phyloP scores from a whole-genome alignment of 305 asterid genomes.

The Plantago lanceolata region DNA sequence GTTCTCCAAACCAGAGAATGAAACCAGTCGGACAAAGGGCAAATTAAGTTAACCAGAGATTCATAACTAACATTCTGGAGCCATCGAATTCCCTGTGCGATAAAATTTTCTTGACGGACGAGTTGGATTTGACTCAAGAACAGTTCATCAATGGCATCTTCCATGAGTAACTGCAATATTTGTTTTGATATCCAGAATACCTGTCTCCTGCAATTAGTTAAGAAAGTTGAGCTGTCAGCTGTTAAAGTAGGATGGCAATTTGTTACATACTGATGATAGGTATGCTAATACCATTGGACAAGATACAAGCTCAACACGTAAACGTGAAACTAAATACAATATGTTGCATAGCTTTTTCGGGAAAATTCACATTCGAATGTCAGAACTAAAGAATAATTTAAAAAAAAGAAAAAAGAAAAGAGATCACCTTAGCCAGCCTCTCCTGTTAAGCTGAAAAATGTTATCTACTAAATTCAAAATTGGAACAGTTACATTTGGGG shows the following conservation, averaged over 20 bases:
- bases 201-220: conserved; percentile 58
- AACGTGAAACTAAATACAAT: background rate
- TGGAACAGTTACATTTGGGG: conserved; percentile 76
- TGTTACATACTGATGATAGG: background rate
- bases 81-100: conserved; percentile 64
- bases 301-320: conserved; percentile 2
- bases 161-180: conserved; percentile 85
- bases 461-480: conserved; percentile 76
- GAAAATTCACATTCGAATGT: conserved; percentile 9
- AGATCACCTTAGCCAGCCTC: conserved; percentile 90
- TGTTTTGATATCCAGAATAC: conserved; percentile 94
- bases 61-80: conserved; percentile 66
- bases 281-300: background rate
- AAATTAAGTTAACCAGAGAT: conserved; percentile 14
- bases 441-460: conserved; percentile 75
- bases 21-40: background rate
- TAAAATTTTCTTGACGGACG: conserved; percentile 81
- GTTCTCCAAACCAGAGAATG: background rate
- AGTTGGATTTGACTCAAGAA: conserved; percentile 74
- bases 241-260: background rate
- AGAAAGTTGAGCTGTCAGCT: conserved; percentile 8
- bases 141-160: conserved; percentile 94
- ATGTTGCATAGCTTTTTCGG: background rate
- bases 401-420: background rate
- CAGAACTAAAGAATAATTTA: conserved; percentile 9